phyloP scores from a whole-genome alignment of 2,329 filamentous ascomycete species.

The Harringtonia aguacate region DNA sequence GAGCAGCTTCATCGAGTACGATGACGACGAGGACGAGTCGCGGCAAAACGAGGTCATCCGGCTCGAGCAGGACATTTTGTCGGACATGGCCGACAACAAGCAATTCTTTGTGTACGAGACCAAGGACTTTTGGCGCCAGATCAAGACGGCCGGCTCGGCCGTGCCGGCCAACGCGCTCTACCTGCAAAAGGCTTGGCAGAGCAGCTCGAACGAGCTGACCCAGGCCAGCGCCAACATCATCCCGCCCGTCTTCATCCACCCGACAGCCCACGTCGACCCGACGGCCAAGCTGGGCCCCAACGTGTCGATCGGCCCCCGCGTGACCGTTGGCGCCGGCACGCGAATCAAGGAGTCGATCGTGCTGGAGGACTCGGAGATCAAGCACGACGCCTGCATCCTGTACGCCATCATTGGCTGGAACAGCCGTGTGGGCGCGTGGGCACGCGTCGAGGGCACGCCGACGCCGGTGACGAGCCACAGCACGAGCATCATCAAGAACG shows the following conservation, averaged over 20 bases:
- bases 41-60: conserved; percentile 79
- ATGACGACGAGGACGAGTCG: conserved; percentile 62
- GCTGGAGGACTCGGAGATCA: conserved; percentile 88
- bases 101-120: conserved; percentile 98
- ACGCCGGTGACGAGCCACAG: conserved; percentile 79
- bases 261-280: conserved; percentile 78
- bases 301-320: conserved; percentile 90
- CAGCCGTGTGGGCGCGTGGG: conserved; percentile 94
- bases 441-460: conserved; percentile 89
- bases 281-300: conserved; percentile 95
- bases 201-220: conserved; percentile 69
- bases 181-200: conserved; percentile 86
- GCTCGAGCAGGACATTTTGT: conserved; percentile 92
- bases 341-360: conserved; percentile 95
- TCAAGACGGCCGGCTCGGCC: conserved; percentile 96
- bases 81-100: conserved; percentile 91
- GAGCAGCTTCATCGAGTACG: conserved; percentile 38
- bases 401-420: conserved; percentile 97
- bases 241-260: conserved; percentile 90
- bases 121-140: conserved; percentile 99
- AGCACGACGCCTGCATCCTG: conserved; percentile 90
- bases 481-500: conserved; percentile 94
- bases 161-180: conserved; percentile 96
- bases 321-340: conserved; percentile 70
- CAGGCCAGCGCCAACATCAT: conserved; percentile 79